Evolutionary conservation across 257 asterid genomes (phyloP), one percentile per base, ranked within the genome.

Genomic region (Fraxinus americana): DNA sequence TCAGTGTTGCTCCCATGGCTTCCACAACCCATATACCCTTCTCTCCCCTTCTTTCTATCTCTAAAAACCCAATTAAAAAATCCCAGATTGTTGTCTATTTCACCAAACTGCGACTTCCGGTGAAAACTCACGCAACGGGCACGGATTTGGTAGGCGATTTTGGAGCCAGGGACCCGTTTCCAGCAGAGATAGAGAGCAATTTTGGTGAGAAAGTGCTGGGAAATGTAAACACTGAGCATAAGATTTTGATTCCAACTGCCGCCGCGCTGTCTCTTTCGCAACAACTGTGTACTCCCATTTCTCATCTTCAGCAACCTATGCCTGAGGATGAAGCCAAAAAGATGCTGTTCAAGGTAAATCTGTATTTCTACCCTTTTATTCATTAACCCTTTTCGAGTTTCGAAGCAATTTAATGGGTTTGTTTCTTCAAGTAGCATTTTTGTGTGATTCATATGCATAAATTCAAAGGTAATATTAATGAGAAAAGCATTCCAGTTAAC

Each of bases 141-240:
- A 17, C 45, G 17, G 91, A 90, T 74, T 27, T 81, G 72, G n/a
- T 91, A 27, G 99, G 97, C 32, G 99, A 92, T 80, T 94, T 94
- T 77, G 98, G 99, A 5, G 99, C 92, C 0, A 84, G 99, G 78
- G 98, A 92, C 79, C 97, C 99, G 1, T 94, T 91, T 77, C 98
- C 97, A 10, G 98, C 92, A 0, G 99, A 94, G 79, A 73, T 94
- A 0, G 99, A 89, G 85, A 92, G 96, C 87, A 70, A 83, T 4
- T 94, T 94, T 66, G 88, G 87, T 2, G 97, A 91, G 0, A 94
- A 91, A 67, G 92, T 91, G 2, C 75, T 84, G 75, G 98, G 96
- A 7, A 67, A 67, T 71, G 73, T 82, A 2, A 79, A 82, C 84
- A 94, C 99, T 0, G 98, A 91, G 84, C 99, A 94, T 82, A 92